Base-by-base conservation (phyloP, 2,329 filamentous ascomycete genomes). In the Balansia obtecta region DNA sequence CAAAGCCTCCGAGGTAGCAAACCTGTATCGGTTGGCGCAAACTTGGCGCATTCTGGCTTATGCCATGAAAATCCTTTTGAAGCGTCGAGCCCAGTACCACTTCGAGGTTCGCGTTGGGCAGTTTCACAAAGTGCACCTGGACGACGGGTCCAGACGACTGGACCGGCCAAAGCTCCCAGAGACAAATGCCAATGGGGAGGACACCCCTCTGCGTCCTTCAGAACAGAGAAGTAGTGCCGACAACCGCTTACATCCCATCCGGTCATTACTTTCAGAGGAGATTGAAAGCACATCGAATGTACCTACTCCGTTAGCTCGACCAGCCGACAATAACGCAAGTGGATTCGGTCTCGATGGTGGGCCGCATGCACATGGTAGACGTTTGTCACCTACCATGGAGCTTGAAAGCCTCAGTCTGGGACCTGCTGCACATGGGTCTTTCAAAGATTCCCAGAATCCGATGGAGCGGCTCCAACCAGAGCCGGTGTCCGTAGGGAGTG, bases 261-360 rank as follows among this genome's bases (percentile, higher is more conserved):
- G 70, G 27, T 78, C 76, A 0, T 62, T 79, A 2, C 65, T 80
- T 0, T 64, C 75, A 0, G 71, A 77, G 50, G 79, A 81, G 50
- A 70, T 79, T 18, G 79, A 81, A 53, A 83, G 76, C 60, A 82
- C 78, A 7, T 83, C 80, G 1, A 82, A 82, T 53, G 71, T 79
- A 27, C 68, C 78, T 1, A 84, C 80, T 0, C 80, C 80, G 0
- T 61, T 82, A 6, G 79, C 74, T 2, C 68, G 75, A 13, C 77
- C 80, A 3, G 68, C 73, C 1, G 66, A 70, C 16, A 66, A 70
- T 6, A 63, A 63, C 3, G 57, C 63, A 3, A 55, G 53, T 1
- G 43, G 20, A 2, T 20, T 32, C 9, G 49, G 38, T 4, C 45
- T 22, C 9, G 56, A 63, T 15, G 58, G 61, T 30, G 58, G 60